These are phyloP conservation scores for Cerioporus squamosus DNA, from an alignment of 1,284 basidiomycete genomes.

Conservation along the genomic window DNA sequence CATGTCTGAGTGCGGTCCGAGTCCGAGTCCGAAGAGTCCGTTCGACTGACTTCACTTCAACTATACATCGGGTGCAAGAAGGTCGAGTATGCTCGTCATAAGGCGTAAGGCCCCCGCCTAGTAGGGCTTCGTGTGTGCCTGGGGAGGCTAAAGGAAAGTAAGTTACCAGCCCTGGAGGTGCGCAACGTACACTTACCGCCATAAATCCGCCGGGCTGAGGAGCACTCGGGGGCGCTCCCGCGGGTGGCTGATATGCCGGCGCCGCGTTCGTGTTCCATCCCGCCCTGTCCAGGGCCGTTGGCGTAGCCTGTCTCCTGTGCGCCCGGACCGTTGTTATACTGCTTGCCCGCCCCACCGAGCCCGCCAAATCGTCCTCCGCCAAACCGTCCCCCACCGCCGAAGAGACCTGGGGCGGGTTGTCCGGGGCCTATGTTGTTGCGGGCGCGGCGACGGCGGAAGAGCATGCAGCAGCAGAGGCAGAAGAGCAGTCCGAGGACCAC, in stretches of 20 bases:
- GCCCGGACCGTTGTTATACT: neutral
- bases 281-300: neutral
- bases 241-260: conserved; percentile 6
- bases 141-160: neutral
- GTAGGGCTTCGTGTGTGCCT: neutral
- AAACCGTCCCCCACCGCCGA: neutral
- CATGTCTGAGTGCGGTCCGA: too few relatives aligned
- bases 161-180: neutral
- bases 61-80: too few relatives aligned
- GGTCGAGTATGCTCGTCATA: too few relatives aligned
- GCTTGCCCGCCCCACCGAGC: too few relatives aligned
- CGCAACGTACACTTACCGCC: conserved; percentile 1
- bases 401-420: neutral
- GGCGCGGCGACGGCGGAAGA: conserved; percentile 14
- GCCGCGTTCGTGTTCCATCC: conserved; percentile 15
- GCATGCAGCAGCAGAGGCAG: conserved; percentile 10
- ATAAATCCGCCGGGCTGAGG: conserved; percentile 16
- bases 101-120: too few relatives aligned
- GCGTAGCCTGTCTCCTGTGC: conserved; percentile 17
- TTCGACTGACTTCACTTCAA: too few relatives aligned
- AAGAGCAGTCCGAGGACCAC: conserved; percentile 8
- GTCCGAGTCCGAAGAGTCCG: too few relatives aligned
- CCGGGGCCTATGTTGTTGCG: neutral
- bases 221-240: conserved; percentile 6
- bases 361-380: too few relatives aligned